Percentiles rank a stretch among this genome's conserved stretches.
These are phyloP conservation scores for Tylopilus balloui DNA, from an alignment of 768 basidiomycete species.

Conservation along the genomic window DNA sequence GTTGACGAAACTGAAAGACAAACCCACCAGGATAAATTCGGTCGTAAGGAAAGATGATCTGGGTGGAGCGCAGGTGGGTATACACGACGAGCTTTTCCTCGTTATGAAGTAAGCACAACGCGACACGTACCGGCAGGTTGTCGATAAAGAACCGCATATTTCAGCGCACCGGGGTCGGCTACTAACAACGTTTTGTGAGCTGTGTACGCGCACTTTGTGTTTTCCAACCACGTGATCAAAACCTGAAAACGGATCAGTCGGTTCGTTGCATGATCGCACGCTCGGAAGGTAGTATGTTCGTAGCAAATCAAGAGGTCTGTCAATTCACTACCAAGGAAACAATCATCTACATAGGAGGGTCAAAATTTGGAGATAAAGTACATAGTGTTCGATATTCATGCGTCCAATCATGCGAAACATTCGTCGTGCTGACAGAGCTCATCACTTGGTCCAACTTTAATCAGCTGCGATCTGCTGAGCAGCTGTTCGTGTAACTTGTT, in stretches of 20 bases:
- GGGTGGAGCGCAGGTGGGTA: neutral
- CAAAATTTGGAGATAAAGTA: neutral
- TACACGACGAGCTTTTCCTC: neutral
- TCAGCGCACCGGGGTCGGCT: neutral
- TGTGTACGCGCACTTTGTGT: neutral
- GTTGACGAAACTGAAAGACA: neutral
- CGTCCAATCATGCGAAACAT: neutral
- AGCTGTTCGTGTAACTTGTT: slow-evolving; percentile 31
- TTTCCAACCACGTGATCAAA: slow-evolving; percentile 15
- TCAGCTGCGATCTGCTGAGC: slow-evolving; percentile 35
- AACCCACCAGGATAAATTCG: slow-evolving; percentile 88
- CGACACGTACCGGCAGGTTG: slow-evolving; percentile 61
- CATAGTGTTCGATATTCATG: neutral
- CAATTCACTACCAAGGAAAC: neutral
- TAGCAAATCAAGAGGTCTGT: too few species aligned
- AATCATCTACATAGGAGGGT: neutral
- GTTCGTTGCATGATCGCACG: neutral
- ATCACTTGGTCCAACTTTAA: slow-evolving; percentile 1
- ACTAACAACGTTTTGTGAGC: too few species aligned
- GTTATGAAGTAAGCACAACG: neutral
- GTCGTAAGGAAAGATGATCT: slow-evolving; percentile 92
- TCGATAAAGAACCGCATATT: slow-evolving; percentile 81
- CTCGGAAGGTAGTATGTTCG: neutral
- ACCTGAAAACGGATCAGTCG: neutral
- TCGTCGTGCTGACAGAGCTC: neutral